A percentile compares a stretch with the other conserved stretches of the same genome.
Conservation (phyloP, 2,329 filamentous ascomycete genomes). For the Harringtonia aguacate region DNA sequence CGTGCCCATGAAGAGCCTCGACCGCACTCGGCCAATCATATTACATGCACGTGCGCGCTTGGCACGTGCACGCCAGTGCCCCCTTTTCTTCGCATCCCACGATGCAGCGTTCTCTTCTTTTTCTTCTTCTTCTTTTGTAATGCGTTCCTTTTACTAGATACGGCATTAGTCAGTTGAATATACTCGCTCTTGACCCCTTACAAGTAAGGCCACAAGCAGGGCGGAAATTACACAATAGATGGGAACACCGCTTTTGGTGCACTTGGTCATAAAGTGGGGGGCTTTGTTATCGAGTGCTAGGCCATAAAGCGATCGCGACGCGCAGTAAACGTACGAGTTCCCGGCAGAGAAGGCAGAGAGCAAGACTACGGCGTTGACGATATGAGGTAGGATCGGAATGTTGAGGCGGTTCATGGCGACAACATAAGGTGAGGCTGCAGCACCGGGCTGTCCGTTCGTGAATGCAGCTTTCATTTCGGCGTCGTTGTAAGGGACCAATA, state of each 20-base stretch:
- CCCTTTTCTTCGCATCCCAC: no score
- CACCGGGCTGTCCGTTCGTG: slow-evolving; percentile 2
- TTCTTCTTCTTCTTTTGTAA: no score
- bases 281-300: slow-evolving; percentile 48
- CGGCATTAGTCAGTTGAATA: no score
- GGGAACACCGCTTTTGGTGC: slow-evolving; percentile 29
- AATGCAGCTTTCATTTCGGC: slow-evolving; percentile 12
- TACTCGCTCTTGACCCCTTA: no score
- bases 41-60: no score
- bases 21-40: no score
- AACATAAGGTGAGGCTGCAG: slow-evolving; percentile 50
- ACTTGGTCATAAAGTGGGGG: slow-evolving; percentile 37
- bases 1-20: no score
- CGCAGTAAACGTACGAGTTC: slow-evolving; percentile 52
- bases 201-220: background rate
- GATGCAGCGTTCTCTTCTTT: no score
- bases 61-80: no score
- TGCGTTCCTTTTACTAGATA: no score
- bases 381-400: slow-evolving; percentile 55
- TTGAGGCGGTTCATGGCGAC: slow-evolving; percentile 60
- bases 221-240: slow-evolving; percentile 12
- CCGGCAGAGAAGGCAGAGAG: slow-evolving; percentile 60
- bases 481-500: slow-evolving; percentile 16
- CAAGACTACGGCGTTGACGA: slow-evolving; percentile 68
- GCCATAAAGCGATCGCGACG: slow-evolving; percentile 47